A percentile compares a stretch with the other conserved stretches of the same genome.
Conservation (phyloP, 1,139 yeast species). For the Yamadazyma mexicana region DNA sequence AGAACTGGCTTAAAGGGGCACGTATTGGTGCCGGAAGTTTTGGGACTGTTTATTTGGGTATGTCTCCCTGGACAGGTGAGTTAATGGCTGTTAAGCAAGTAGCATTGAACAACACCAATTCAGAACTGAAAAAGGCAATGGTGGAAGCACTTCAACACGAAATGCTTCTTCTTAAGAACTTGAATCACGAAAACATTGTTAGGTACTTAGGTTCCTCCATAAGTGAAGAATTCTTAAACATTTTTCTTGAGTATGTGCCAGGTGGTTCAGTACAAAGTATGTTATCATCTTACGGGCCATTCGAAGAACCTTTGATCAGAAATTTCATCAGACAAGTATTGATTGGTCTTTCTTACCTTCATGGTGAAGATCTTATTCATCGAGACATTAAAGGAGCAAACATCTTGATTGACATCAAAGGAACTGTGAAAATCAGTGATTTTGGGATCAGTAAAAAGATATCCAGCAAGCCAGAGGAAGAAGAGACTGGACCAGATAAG, state of each 20-base stretch:
- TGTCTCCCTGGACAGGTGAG: constrained; percentile 91
- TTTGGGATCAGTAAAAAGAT: constrained; percentile 88
- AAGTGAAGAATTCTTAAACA: constrained; percentile 69
- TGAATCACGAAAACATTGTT: constrained; percentile 91
- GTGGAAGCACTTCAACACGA: constrained; percentile 85
- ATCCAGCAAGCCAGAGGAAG: constrained; percentile 25
- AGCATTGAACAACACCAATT: constrained; percentile 53
- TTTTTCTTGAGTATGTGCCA: constrained; percentile 91
- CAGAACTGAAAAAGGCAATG: constrained; percentile 57
- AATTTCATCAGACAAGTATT: constrained; percentile 83
- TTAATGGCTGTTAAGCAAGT: constrained; percentile 97
- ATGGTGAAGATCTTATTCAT: constrained; percentile 81
- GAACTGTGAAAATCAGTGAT: constrained; percentile 89
- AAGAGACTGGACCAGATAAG: constrained; percentile 16
- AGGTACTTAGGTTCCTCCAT: constrained; percentile 85
- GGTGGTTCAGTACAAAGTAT: constrained; percentile 94
- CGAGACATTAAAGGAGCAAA: constrained; percentile 94
- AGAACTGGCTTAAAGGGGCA: constrained; percentile 91
- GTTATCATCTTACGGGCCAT: constrained; percentile 84
- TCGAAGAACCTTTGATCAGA: constrained; percentile 84
- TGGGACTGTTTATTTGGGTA: constrained; percentile 90
- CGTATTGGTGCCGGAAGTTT: constrained; percentile 93
- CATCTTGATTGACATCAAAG: constrained; percentile 84
- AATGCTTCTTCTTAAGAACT: constrained; percentile 71
- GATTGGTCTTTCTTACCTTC: constrained; percentile 78